Conservation (phyloP, 371 early-diverging fungal genomes). For the Antonospora locustae region DNA sequence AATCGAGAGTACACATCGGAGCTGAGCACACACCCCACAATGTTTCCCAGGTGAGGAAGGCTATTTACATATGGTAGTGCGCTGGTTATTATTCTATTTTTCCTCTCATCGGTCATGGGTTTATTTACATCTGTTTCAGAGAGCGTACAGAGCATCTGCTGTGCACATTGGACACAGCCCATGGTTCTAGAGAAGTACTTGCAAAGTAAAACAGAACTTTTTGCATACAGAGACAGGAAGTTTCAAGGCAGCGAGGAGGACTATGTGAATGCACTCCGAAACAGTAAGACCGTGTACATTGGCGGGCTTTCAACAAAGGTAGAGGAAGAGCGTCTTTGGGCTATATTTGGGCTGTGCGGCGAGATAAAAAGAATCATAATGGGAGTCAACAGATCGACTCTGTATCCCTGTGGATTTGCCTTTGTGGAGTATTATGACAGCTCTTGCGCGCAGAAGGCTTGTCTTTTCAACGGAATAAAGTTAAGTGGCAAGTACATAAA, state of each 20-base stretch:
- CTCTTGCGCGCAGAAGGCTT: conserved; percentile 22
- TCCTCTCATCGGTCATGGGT: background rate
- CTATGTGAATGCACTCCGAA: conserved; percentile 35
- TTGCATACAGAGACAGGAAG: conserved; percentile 38
- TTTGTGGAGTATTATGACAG: conserved; percentile 50
- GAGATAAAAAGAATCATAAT: conserved; percentile 49
- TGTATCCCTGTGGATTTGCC: conserved; percentile 49
- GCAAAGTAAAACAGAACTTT: conserved; percentile 6
- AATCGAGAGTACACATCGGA: conserved; percentile 92
- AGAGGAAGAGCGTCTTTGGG: conserved; percentile 48
- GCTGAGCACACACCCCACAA: conserved; percentile 87
- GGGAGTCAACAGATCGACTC: conserved; percentile 50
- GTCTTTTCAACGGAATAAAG: conserved; percentile 29
- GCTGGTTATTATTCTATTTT: conserved; percentile 65
- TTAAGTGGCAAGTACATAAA: conserved; percentile 37
- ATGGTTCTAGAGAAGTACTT: conserved; percentile 12
- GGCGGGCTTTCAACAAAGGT: conserved; percentile 31
- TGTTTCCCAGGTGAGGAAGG: conserved; percentile 96
- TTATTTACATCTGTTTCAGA: background rate
- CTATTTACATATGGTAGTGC: conserved; percentile 99
- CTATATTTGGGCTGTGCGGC: conserved; percentile 47
- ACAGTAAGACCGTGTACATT: conserved; percentile 47
- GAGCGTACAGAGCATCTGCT: background rate
- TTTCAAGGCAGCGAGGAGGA: conserved; percentile 51
- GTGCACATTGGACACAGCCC: too few species aligned